Evolutionary conservation across 2,329 filamentous ascomycete species (phyloP).

Genomic region (Hypoxylon sp.): DNA sequence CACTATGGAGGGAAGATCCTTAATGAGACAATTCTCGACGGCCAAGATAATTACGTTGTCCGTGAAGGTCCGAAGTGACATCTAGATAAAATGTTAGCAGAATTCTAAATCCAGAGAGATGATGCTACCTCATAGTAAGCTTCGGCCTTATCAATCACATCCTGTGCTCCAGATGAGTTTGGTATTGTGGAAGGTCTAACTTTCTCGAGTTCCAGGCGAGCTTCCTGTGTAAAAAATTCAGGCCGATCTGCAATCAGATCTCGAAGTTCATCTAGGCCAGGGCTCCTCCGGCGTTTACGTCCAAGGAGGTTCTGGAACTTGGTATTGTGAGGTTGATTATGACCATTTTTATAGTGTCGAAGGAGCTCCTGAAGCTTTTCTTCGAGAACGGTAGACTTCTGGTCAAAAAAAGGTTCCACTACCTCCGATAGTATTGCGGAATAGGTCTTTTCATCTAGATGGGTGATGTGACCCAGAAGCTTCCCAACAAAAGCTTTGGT

Average conservation of each 20-base stretch:
- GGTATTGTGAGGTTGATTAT: constrained; percentile 54
- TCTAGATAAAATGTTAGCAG: constrained; percentile 39
- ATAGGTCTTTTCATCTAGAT: constrained; percentile 47
- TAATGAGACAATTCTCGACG: constrained; percentile 57
- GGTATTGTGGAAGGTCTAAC: neutral
- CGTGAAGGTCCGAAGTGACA: constrained; percentile 54
- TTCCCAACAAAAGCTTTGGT: constrained; percentile 58
- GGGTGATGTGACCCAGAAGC: constrained; percentile 55
- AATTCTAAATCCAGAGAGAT: neutral
- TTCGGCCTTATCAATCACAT: constrained; percentile 62
- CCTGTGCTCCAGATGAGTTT: constrained; percentile 57
- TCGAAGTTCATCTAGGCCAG: constrained; percentile 36
- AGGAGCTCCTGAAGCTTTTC: constrained; percentile 60
- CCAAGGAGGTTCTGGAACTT: constrained; percentile 51
- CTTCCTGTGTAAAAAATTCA: constrained; percentile 47
- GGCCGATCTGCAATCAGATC: constrained; percentile 44
- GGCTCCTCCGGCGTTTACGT: constrained; percentile 33
- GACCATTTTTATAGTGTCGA: constrained; percentile 56
- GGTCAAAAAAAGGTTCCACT: constrained; percentile 50
- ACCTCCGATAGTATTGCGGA: constrained; percentile 47
- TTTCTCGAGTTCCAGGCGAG: constrained; percentile 39
- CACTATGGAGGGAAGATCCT: constrained; percentile 54
- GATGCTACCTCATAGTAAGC: constrained; percentile 61
- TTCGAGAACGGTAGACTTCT: constrained; percentile 49
- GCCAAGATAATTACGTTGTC: constrained; percentile 57